Evolutionary conservation across 116 monocot genomes (phyloP).

Genomic region (Cymodocea nodosa): DNA sequence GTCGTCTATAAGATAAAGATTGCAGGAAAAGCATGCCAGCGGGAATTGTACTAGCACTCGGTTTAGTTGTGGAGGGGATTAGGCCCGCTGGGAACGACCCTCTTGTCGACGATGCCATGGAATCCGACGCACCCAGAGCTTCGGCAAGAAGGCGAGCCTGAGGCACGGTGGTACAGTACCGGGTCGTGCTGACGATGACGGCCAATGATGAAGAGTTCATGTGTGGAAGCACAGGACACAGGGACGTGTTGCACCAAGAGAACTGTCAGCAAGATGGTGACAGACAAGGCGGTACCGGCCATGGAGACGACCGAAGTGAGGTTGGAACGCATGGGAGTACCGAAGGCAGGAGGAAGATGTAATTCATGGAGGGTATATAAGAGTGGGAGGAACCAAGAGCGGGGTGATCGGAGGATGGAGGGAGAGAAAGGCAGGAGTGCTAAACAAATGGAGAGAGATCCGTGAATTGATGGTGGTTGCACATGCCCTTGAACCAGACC

Average conservation of each 20-base stretch:
- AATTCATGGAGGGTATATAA: too few species aligned
- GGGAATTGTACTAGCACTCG: neutral
- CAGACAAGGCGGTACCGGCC: too few species aligned
- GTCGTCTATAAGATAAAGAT: neutral
- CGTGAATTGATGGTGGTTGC: neutral
- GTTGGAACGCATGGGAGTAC: neutral
- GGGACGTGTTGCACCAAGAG: neutral
- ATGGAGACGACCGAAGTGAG: neutral
- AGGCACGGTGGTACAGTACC: neutral
- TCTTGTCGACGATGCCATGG: conserved; percentile 14
- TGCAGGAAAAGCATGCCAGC: neutral
- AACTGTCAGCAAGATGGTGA: neutral
- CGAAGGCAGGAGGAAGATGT: neutral
- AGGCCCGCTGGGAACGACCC: conserved; percentile 33
- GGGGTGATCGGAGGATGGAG: neutral
- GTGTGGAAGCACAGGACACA: neutral
- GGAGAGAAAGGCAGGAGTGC: neutral
- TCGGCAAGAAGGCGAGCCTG: neutral
- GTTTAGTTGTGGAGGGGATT: conserved; percentile 36
- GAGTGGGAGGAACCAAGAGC: neutral
- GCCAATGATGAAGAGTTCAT: neutral
- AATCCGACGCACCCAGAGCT: neutral
- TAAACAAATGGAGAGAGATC: neutral
- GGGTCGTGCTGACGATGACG: neutral
- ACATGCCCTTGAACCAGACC: too few species aligned